Base-by-base conservation (phyloP, 768 basidiomycete genomes). In the Mycena sanguinolenta region DNA sequence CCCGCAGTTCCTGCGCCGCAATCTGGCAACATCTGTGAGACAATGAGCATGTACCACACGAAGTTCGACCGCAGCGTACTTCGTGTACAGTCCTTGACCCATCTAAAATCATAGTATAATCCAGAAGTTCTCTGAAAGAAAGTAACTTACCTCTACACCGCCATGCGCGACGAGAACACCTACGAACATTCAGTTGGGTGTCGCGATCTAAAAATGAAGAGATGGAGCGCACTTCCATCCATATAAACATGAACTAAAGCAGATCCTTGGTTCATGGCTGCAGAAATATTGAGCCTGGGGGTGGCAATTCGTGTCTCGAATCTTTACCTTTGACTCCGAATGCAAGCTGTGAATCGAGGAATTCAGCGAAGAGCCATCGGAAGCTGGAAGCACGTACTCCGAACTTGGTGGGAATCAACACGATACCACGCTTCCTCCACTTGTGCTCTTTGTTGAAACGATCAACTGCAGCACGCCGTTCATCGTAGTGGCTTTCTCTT, bases 51-150 rank as follows among this genome's bases (percentile, higher is more conserved):
- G 46, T 16, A 5, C 3, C 30, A 34, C 19, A 14, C 17, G 38
- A 46, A 27, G 4, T 19, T 21, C 16, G 5, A 50, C 2, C 4
- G 27, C 38, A 1, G 23, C 69, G 12, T 52, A 71, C 73, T 74
- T 74, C 23, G 73, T 74, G 65, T 74, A 74, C n/a, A 74, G 49
- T 32, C 73, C 73, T 60, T 73, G 71, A 19, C 71, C 71, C 71
- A 73, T 73, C 65, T 70, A 30, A 7, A 30, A 55, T 7, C 6
- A 53, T 32, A 14, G 49, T 27, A 63, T 19, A 2, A 28, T 30
- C 36, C 6, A 16, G 6, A 21, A 59, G n/a, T 14, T 8, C 1
- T 5, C 5, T 6, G 12, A 7, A n/a, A 42, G n/a, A 25, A 30
- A 28, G n/a, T 9, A 9, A 63, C 53, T 57, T 21, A 66, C 67